Evolutionary conservation across 805 yeast genomes (phyloP).

Genomic region (Metschnikowia cubensis): DNA sequence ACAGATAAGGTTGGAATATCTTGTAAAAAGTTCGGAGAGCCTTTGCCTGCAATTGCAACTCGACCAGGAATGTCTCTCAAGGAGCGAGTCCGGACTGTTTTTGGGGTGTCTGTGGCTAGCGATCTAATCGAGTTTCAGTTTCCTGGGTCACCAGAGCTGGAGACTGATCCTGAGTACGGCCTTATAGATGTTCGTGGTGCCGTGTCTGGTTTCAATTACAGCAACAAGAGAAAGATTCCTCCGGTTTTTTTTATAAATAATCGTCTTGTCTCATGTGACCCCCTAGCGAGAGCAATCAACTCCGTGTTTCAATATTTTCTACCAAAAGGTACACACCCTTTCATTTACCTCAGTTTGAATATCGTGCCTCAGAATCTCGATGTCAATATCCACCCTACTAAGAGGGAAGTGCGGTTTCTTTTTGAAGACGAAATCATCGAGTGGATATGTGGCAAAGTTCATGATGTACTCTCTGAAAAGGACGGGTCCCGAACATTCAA

Average conservation of each 20-base stretch:
- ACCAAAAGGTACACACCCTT: slow-evolving; percentile 75
- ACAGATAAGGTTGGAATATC: slow-evolving; percentile 65
- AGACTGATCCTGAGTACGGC: slow-evolving; percentile 36
- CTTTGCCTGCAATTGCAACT: slow-evolving; percentile 61
- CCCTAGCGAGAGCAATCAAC: slow-evolving; percentile 63
- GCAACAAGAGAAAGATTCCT: slow-evolving; percentile 56
- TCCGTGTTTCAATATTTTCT: slow-evolving; percentile 60
- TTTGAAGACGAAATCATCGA: slow-evolving; percentile 84
- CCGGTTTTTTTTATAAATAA: slow-evolving; percentile 84
- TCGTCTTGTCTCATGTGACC: slow-evolving; percentile 79
- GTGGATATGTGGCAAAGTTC: slow-evolving; percentile 46
- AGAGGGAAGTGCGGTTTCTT: slow-evolving; percentile 83
- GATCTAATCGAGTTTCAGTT: slow-evolving; percentile 52
- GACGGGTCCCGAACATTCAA: slow-evolving; percentile 69
- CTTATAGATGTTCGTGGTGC: slow-evolving; percentile 52
- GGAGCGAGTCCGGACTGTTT: slow-evolving; percentile 72
- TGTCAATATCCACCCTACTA: slow-evolving; percentile 95
- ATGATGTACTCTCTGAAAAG: slow-evolving; percentile 46
- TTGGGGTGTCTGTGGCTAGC: slow-evolving; percentile 64
- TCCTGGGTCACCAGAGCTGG: neutral
- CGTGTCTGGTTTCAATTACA: slow-evolving; percentile 68
- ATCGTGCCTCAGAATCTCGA: slow-evolving; percentile 72
- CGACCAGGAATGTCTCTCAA: slow-evolving; percentile 45
- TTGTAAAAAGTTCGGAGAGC: slow-evolving; percentile 76
- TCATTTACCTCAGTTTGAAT: slow-evolving; percentile 67